A percentile compares a stretch with the other conserved stretches of the same genome.
Evolutionary conservation across 2,329 filamentous ascomycete genomes (phyloP).

Genomic region (Neofusicoccum laricinum): DNA sequence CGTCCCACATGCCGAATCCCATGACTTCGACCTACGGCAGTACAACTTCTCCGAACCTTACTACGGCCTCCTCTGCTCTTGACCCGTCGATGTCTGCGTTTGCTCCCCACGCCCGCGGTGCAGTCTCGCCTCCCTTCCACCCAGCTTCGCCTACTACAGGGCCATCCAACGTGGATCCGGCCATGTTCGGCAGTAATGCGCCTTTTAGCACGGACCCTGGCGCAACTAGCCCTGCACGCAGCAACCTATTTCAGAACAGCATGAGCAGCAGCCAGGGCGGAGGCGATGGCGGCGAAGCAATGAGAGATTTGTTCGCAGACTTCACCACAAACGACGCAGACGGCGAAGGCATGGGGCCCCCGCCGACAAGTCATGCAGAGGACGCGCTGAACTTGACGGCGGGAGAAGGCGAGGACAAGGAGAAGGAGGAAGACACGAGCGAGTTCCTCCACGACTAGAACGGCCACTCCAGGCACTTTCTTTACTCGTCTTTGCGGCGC

Average conservation of each 20-base stretch:
- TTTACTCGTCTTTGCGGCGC: constrained; percentile 11
- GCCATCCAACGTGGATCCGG: constrained; percentile 29
- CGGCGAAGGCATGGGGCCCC: constrained; percentile 8
- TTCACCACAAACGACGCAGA: constrained; percentile 16
- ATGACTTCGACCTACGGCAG: background rate
- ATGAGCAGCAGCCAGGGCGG: constrained; percentile 28
- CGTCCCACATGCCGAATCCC: background rate
- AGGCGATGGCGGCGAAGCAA: background rate
- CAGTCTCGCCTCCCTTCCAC: constrained; percentile 7
- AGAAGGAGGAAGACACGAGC: constrained; percentile 4
- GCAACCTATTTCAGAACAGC: constrained; percentile 36
- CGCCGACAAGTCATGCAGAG: constrained; percentile 30
- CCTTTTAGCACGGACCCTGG: constrained; percentile 19
- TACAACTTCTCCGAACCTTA: constrained; percentile 2
- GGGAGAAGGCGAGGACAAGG: constrained; percentile 23
- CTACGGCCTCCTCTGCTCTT: background rate
- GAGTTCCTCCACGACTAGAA: constrained; percentile 11
- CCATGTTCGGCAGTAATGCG: constrained; percentile 33
- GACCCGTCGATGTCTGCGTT: constrained; percentile 13
- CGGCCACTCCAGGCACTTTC: background rate
- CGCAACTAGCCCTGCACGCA: constrained; percentile 32
- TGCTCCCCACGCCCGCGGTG: background rate
- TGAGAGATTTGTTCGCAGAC: constrained; percentile 16
- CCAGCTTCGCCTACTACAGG: constrained; percentile 4
- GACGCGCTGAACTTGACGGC: constrained; percentile 37